Conservation (phyloP, 345 rosid genomes). For the Eucalyptus globulus region DNA sequence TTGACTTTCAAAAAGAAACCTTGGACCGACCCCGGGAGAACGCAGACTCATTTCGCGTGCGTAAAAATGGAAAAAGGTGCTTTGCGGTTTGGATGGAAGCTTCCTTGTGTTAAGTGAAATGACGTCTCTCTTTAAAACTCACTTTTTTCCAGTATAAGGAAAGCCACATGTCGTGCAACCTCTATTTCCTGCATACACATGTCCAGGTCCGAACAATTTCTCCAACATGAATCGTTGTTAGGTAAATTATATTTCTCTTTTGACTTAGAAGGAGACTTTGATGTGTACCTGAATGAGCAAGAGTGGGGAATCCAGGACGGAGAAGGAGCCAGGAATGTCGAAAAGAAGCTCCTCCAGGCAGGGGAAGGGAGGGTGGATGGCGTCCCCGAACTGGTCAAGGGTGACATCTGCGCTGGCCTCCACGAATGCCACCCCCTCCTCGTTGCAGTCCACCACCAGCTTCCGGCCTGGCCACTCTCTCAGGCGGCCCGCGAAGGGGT, state of each 20-base stretch:
- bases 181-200: not conserved
- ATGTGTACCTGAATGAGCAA: not conserved
- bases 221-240: not conserved
- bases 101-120: too few relatives aligned
- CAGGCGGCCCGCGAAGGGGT: conserved; percentile 1
- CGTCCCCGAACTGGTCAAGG: not conserved
- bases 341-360: not conserved
- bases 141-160: too few relatives aligned
- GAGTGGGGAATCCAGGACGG: not conserved
- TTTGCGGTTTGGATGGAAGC: too few relatives aligned
- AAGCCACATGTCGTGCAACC: not conserved
- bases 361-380: not conserved
- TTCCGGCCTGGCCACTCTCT: not conserved
- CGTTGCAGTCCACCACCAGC: conserved; percentile 2
- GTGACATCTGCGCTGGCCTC: not conserved
- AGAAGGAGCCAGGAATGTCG: not conserved
- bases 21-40: too few relatives aligned
- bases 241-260: not conserved
- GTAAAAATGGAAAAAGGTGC: too few relatives aligned
- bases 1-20: too few relatives aligned
- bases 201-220: not conserved
- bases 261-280: not conserved
- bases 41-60: too few relatives aligned
- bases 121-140: too few relatives aligned
- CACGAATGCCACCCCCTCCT: not conserved